These are phyloP conservation scores for Thuidium tamariscinum DNA, from an alignment of 225 moss, liverwort and hornwort genomes.

Conservation along the genomic window DNA sequence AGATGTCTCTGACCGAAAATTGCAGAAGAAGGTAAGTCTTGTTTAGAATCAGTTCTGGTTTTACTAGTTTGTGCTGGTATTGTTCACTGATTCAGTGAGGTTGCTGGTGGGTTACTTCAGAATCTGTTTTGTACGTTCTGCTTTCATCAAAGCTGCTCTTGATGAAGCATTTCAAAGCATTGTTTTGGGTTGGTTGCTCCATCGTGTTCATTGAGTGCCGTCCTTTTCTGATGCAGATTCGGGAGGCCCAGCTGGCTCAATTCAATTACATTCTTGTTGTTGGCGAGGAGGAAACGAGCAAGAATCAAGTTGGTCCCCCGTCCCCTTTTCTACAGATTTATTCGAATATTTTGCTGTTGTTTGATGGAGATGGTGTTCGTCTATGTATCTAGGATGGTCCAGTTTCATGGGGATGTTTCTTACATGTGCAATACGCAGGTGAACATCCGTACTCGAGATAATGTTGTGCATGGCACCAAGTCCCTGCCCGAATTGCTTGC, in stretches of 20 bases:
- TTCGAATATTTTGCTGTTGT: background rate
- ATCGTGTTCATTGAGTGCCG: background rate
- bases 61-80: background rate
- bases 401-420: background rate
- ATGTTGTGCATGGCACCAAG: constrained; percentile 59
- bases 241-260: constrained; percentile 90
- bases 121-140: background rate
- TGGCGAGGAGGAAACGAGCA: constrained; percentile 71
- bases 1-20: constrained; percentile 56
- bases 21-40: constrained; percentile 46
- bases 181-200: background rate
- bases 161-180: background rate
- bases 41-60: background rate
- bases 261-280: constrained; percentile 97
- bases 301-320: constrained; percentile 20
- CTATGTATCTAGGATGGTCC: background rate
- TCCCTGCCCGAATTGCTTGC: constrained; percentile 46
- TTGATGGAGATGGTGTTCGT: background rate
- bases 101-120: background rate
- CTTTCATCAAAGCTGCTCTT: background rate
- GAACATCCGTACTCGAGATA: constrained; percentile 75
- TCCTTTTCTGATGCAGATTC: constrained; percentile 31
- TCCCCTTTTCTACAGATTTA: background rate
- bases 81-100: background rate
- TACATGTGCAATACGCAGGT: constrained; percentile 33